These are phyloP conservation scores for Puccinia horiana DNA, from an alignment of 1,284 basidiomycete species.

Conservation along the genomic window DNA sequence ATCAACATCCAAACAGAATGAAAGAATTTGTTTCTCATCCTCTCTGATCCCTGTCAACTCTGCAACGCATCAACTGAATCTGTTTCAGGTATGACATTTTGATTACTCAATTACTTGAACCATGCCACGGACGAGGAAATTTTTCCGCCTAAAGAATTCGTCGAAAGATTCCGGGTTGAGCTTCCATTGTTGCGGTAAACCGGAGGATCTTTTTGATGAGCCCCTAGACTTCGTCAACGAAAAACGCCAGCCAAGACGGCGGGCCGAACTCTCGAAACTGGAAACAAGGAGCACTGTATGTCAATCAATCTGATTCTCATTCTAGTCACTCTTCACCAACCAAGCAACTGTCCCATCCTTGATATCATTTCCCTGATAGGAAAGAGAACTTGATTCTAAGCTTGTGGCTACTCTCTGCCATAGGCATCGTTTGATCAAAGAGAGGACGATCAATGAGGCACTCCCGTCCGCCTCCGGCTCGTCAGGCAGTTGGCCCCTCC, in stretches of 20 bases:
- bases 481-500: constrained; percentile 10
- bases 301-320: not conserved
- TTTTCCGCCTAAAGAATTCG: constrained; percentile 41
- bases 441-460: constrained; percentile 2
- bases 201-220: constrained; percentile 26
- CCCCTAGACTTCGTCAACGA: constrained; percentile 1
- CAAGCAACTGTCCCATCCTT: not conserved
- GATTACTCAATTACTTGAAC: constrained; percentile 24
- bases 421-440: constrained; percentile 31
- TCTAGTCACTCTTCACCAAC: not conserved
- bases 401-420: constrained; percentile 37
- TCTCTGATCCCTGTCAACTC: constrained; percentile 18
- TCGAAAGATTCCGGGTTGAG: constrained; percentile 43
- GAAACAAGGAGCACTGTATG: constrained; percentile 21
- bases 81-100: constrained; percentile 24
- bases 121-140: constrained; percentile 30
- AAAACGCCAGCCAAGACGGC: not conserved
- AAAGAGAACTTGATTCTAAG: constrained; percentile 22
- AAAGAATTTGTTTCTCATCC: not conserved
- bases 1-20: constrained; percentile 26
- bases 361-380: not conserved
- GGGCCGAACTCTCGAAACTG: not conserved
- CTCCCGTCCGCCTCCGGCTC: not conserved
- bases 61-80: constrained; percentile 11
- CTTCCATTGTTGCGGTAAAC: constrained; percentile 42